These are phyloP conservation scores for Candida endomychidarum DNA, from an alignment of 805 yeast species.

Conservation along the genomic window DNA sequence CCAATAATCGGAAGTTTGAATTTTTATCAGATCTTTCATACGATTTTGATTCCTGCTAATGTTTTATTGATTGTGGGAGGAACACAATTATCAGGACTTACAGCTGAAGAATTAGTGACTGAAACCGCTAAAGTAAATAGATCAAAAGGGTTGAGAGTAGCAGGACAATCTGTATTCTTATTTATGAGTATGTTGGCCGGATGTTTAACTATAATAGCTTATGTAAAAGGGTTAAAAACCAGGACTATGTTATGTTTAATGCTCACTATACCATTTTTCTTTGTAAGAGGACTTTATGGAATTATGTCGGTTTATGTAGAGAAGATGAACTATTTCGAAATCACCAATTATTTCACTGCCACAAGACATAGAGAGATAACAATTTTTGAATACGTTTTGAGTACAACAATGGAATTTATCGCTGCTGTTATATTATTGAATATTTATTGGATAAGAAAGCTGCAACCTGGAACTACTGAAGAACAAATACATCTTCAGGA, in stretches of 20 bases:
- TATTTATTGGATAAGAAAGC: constrained; percentile 4
- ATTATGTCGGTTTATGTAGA: constrained; percentile 30
- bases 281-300: constrained; percentile 38
- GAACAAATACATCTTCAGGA: neutral
- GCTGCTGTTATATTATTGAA: constrained; percentile 4
- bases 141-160: constrained; percentile 28
- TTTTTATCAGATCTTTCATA: constrained; percentile 20
- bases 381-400: constrained; percentile 33
- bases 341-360: constrained; percentile 27
- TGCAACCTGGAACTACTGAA: neutral
- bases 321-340: constrained; percentile 32
- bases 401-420: constrained; percentile 37
- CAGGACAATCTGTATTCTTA: constrained; percentile 34
- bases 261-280: constrained; percentile 30
- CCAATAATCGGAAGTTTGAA: constrained; percentile 14
- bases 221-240: constrained; percentile 17
- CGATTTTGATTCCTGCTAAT: constrained; percentile 32
- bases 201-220: constrained; percentile 14
- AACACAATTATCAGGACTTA: constrained; percentile 25
- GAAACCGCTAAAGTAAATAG: constrained; percentile 7
- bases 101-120: constrained; percentile 15
- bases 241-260: constrained; percentile 11
- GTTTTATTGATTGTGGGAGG: constrained; percentile 34
- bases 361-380: constrained; percentile 14
- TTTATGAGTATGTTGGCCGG: constrained; percentile 22